These are phyloP conservation scores for Leccinum subspadiceum DNA, from an alignment of 1,284 basidiomycete genomes.

Conservation along the genomic window DNA sequence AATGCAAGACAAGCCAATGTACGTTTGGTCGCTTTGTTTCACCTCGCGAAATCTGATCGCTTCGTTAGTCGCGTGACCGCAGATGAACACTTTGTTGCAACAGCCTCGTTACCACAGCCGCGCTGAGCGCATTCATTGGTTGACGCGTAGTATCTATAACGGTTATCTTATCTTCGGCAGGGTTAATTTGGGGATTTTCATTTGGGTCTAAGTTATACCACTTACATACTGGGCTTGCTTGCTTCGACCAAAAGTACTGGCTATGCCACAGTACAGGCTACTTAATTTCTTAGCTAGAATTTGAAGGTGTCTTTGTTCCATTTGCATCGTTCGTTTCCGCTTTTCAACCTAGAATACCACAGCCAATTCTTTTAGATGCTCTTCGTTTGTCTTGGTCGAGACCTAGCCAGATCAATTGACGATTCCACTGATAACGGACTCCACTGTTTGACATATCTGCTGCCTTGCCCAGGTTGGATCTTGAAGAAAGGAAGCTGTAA, in stretches of 20 bases:
- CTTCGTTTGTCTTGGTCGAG: constrained; percentile 7
- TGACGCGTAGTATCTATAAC: constrained; percentile 11
- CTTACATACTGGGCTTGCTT: constrained; percentile 9
- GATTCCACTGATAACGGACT: constrained; percentile 9
- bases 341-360: constrained; percentile 12
- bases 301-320: constrained; percentile 4
- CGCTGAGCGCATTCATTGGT: constrained; percentile 25
- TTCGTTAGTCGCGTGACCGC: constrained; percentile 29
- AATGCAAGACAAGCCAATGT: constrained; percentile 23
- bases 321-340: constrained; percentile 17
- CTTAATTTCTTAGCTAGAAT: constrained; percentile 17
- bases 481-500: background rate
- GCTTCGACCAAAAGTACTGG: constrained; percentile 24
- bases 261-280: constrained; percentile 16
- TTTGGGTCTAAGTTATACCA: constrained; percentile 32
- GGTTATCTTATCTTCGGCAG: constrained; percentile 22
- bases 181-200: constrained; percentile 24
- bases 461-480: background rate
- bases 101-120: constrained; percentile 14
- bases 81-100: constrained; percentile 23
- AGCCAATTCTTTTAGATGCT: constrained; percentile 6
- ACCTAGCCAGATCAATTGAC: constrained; percentile 14
- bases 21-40: constrained; percentile 5
- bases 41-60: constrained; percentile 11
- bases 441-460: constrained; percentile 1